A percentile compares a stretch with the other conserved stretches of the same genome.
Evolutionary conservation across 305 asterid genomes (phyloP).

Genomic region (Solanum hybrid): DNA sequence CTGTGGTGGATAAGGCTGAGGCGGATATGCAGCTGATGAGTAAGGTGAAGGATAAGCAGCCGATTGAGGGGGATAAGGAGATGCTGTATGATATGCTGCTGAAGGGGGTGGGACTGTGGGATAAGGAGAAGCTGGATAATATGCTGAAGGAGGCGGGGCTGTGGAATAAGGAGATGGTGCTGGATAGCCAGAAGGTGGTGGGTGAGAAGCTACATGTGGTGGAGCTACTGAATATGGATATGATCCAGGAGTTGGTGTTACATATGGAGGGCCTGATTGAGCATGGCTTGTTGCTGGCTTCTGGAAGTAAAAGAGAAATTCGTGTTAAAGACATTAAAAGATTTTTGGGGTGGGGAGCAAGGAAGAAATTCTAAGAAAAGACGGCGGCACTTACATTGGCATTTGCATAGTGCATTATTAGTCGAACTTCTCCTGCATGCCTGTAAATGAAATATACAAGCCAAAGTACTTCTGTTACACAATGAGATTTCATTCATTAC

Average conservation of each 20-base stretch:
- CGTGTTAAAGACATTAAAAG: neutral
- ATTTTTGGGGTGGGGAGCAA: neutral
- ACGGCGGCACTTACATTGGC: slow-evolving; percentile 40
- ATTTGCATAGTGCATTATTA: slow-evolving; percentile 77
- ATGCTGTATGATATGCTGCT: slow-evolving; percentile 37
- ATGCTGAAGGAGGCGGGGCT: slow-evolving; percentile 23
- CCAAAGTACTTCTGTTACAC: neutral
- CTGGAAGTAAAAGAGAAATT: slow-evolving; percentile 32
- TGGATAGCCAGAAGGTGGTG: slow-evolving; percentile 21
- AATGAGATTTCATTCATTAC: neutral
- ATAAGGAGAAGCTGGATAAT: slow-evolving; percentile 42
- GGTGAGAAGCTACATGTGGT: slow-evolving; percentile 23
- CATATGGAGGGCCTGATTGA: slow-evolving; percentile 41
- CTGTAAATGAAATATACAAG: slow-evolving; percentile 25
- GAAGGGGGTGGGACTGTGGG: slow-evolving; percentile 40
- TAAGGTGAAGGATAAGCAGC: slow-evolving; percentile 38
- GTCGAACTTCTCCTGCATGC: slow-evolving; percentile 78
- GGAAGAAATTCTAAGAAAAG: neutral
- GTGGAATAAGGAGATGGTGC: slow-evolving; percentile 2
- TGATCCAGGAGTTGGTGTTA: slow-evolving; percentile 20
- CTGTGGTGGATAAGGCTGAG: slow-evolving; percentile 27
- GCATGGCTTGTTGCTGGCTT: slow-evolving; percentile 42
- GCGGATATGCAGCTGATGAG: slow-evolving; percentile 44
- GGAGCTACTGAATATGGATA: slow-evolving; percentile 49
- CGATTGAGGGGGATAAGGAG: slow-evolving; percentile 41